phyloP scores from a whole-genome alignment of 371 early-diverging fungal genomes.

The Rhizoclosmatium hyalinum region DNA sequence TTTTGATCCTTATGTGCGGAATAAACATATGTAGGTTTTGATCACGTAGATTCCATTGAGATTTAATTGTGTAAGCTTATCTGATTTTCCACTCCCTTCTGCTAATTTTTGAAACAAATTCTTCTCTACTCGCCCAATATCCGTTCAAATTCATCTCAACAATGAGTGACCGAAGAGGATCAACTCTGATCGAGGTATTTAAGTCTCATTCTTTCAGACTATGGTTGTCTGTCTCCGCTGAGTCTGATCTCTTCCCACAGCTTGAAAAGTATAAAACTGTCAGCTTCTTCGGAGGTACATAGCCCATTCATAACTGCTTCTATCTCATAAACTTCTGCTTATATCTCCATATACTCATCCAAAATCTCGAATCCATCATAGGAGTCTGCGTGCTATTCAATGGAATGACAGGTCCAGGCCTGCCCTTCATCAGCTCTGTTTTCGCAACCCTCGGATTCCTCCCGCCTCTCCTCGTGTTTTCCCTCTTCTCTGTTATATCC shows the following conservation, averaged over 20 bases:
- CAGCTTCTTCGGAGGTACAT: slow-evolving; percentile 39
- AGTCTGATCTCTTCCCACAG: neutral
- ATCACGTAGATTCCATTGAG: too few species aligned
- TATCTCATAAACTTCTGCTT: neutral
- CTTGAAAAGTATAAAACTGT: slow-evolving; percentile 26
- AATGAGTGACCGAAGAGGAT: too few species aligned
- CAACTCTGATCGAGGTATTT: too few species aligned
- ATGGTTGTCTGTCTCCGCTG: too few species aligned
- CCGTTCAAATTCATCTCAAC: too few species aligned
- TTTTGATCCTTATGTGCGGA: too few species aligned
- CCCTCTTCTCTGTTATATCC: slow-evolving; percentile 48
- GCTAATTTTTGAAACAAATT: too few species aligned
- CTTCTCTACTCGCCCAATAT: too few species aligned
- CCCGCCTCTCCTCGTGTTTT: slow-evolving; percentile 41
- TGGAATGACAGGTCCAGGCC: slow-evolving; percentile 42
- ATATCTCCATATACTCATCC: neutral
- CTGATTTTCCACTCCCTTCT: too few species aligned
- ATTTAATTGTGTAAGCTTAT: too few species aligned
- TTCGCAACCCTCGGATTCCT: slow-evolving; percentile 42
- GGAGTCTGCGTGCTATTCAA: slow-evolving; percentile 51
- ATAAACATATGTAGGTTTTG: too few species aligned
- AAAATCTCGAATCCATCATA: slow-evolving; percentile 4
- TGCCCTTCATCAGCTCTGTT: slow-evolving; percentile 40
- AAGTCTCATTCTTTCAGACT: too few species aligned
- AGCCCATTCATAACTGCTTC: neutral